phyloP scores from a whole-genome alignment of 495 filamentous ascomycete genomes.

The Penicillium nucicola region DNA sequence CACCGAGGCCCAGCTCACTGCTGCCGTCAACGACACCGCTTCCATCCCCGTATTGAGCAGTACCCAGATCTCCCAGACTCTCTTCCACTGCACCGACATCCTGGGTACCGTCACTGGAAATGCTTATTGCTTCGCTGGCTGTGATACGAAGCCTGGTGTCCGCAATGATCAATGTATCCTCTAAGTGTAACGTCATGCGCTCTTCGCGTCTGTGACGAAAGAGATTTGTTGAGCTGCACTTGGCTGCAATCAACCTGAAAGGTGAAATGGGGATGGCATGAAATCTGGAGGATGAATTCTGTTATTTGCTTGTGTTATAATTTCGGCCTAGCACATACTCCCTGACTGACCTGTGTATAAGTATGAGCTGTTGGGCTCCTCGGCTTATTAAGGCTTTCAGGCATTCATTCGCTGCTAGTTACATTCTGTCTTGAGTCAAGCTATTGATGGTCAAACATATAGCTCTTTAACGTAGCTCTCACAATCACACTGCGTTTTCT shows the following conservation, averaged over 20 bases:
- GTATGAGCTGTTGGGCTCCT: not conserved
- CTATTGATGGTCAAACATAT: not conserved
- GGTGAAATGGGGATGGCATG: not conserved
- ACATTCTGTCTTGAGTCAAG: not conserved
- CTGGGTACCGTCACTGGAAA: slow-evolving; percentile 19
- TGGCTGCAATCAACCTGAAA: no score
- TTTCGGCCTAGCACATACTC: not conserved
- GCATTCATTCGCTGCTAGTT: slow-evolving; percentile 1
- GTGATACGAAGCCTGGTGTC: slow-evolving; percentile 13
- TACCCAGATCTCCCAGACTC: slow-evolving; percentile 13
- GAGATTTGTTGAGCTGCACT: not conserved
- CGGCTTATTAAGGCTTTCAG: not conserved
- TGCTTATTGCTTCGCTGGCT: slow-evolving; percentile 20
- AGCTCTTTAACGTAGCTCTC: no score
- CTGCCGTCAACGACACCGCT: slow-evolving; percentile 17
- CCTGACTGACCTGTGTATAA: not conserved
- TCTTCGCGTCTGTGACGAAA: not conserved
- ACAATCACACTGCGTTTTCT: no score
- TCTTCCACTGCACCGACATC: slow-evolving; percentile 23
- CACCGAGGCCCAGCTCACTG: slow-evolving; percentile 11
- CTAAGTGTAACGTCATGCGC: not conserved
- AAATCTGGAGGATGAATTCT: not conserved
- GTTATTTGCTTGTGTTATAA: not conserved
- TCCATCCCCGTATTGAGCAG: slow-evolving; percentile 12
- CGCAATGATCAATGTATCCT: slow-evolving; percentile 22